phyloP scores from a whole-genome alignment of 164 flowering plant species.

The Annona squamosa region DNA sequence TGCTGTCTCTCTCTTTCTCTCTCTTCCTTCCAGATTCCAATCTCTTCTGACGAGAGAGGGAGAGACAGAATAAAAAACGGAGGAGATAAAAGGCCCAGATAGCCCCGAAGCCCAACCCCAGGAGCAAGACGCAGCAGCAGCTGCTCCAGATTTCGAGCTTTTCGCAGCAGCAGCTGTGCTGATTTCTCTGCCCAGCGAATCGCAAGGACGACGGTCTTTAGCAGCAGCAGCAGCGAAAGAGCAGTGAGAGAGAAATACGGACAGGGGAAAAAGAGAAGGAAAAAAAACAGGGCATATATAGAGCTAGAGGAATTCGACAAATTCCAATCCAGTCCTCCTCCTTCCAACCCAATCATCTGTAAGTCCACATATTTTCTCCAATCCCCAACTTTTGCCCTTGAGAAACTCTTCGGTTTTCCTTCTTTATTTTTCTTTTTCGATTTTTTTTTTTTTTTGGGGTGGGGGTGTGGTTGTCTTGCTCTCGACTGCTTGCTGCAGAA shows the following conservation, averaged over 20 bases:
- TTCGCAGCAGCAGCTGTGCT: slow-evolving; percentile 8
- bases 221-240: not conserved
- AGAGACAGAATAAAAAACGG: not conserved
- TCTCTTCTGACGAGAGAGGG: not conserved
- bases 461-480: no score
- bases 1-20: not conserved
- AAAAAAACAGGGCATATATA: slow-evolving; percentile 13
- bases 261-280: slow-evolving; percentile 6
- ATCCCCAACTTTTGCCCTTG: slow-evolving; percentile 3
- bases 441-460: not conserved
- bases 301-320: slow-evolving; percentile 4
- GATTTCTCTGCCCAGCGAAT: slow-evolving; percentile 27
- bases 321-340: slow-evolving; percentile 27
- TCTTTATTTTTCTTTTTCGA: not conserved
- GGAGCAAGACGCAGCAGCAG: not conserved
- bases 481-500: no score
- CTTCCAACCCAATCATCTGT: slow-evolving; percentile 35
- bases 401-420: not conserved
- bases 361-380: slow-evolving; percentile 23
- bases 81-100: slow-evolving; percentile 12
- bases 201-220: slow-evolving; percentile 7
- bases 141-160: slow-evolving; percentile 16
- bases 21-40: no score
- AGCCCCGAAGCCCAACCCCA: slow-evolving; percentile 20
- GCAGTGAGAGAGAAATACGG: not conserved